Evolutionary conservation across 495 filamentous ascomycete genomes (phyloP), one percentile per base, ranked within the genome.

Genomic region (Endocarpon pusillum): DNA sequence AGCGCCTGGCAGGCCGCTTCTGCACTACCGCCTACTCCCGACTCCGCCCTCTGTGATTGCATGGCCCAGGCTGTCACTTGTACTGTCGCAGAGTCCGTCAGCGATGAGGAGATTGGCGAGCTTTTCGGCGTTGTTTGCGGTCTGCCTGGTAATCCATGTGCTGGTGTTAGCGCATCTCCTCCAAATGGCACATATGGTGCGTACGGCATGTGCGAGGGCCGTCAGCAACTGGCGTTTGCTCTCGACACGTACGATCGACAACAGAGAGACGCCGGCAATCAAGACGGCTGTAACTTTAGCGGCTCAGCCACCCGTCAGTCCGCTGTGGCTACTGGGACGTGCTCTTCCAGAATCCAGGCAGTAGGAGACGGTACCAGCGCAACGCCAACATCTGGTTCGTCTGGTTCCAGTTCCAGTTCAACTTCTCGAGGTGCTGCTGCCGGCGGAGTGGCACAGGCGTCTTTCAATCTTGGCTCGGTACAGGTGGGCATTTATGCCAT

Each of bases 201-300:
- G 4, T 96, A 85, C 61, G 71, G 74, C 54, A 91, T 93, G 81
- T 97, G 89, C 65, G 67, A 65, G 43, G 40, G 72, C 42, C 70
- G 63, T 40, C 64, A 92, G 53, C 68, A 89, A 57, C 72, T 96
- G 17, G 74, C 72, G 33, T 93, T 74, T 49, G 78, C 73, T 21
- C 64, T 94, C 41, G 76, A 93, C 59, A 54, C 64, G 37, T 97
- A 93, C 65, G 89, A 86, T 57, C 52, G 63, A 11, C 59, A 60
- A 47, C 75, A 83, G 59, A 56, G 57, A 8, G 39, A 34, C 12
- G 49, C 61, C 26, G 40, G 39, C 36, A 49, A 49, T 5, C 47
- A 57, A 15, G 50, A 54, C 23, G 78, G 84, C 19, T 97, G 89
- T 51, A 62, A 73, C 57, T 97, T 94, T 58, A 55, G 62, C 32